A percentile compares a stretch with the other conserved stretches of the same genome.
Evolutionary conservation across 164 flowering plant genomes (phyloP).

Genomic region (Euptelea pleiosperma): DNA sequence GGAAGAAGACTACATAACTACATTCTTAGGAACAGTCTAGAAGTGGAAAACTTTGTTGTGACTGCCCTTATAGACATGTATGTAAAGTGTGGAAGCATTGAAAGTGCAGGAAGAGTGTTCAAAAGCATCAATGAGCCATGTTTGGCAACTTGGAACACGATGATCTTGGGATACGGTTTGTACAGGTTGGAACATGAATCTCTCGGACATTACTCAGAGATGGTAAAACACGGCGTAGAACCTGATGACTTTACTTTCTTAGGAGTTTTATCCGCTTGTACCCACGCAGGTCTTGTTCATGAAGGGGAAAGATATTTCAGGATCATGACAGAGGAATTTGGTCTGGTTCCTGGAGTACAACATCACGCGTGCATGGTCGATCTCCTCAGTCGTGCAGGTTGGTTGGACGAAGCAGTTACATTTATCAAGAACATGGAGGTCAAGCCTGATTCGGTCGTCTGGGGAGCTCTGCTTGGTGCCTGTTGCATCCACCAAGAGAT

Average conservation of each 20-base stretch:
- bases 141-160: conserved; percentile 41
- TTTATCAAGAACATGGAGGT: conserved; percentile 28
- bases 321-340: conserved; percentile 37
- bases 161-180: conserved; percentile 38
- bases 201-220: conserved; percentile 21
- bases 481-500: conserved; percentile 40
- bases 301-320: conserved; percentile 32
- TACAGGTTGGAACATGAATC: conserved; percentile 34
- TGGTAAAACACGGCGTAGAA: conserved; percentile 29
- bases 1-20: conserved; percentile 37
- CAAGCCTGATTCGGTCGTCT: conserved; percentile 40
- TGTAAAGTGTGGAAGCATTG: conserved; percentile 42
- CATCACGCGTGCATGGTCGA: conserved; percentile 41
- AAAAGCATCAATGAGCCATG: conserved; percentile 27
- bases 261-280: conserved; percentile 46
- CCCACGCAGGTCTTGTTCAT: conserved; percentile 35
- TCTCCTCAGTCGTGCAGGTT: conserved; percentile 41
- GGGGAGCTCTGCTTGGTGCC: conserved; percentile 42
- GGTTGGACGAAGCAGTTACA: conserved; percentile 34
- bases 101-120: conserved; percentile 38
- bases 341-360: conserved; percentile 30
- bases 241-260: conserved; percentile 44
- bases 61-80: conserved; percentile 51
- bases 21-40: conserved; percentile 32
- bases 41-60: conserved; percentile 35